Conservation (phyloP, 2,329 filamentous ascomycete species). For the Aureobasidium namibiae region DNA sequence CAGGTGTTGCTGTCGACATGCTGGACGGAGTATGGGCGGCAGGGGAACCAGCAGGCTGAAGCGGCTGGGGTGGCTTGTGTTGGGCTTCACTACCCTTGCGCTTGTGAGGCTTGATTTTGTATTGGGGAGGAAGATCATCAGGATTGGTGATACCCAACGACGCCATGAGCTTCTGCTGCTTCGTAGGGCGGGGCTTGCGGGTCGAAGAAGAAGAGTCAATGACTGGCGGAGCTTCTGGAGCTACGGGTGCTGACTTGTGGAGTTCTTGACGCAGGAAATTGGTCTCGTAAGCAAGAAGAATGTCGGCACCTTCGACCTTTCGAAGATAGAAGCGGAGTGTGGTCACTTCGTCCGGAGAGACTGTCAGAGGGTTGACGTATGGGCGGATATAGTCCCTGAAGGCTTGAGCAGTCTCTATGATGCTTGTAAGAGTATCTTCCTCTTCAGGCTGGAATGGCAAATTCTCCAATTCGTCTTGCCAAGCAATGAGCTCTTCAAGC, state of each 20-base stretch:
- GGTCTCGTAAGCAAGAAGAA: conserved; percentile 85
- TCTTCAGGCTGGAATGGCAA: conserved; percentile 95
- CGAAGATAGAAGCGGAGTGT: conserved; percentile 91
- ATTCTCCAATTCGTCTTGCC: conserved; percentile 71
- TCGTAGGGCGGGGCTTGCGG: conserved; percentile 89
- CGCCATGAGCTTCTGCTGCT: conserved; percentile 88
- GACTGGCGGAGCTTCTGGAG: conserved; percentile 75
- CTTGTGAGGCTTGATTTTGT: conserved; percentile 71
- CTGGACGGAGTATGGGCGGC: conserved; percentile 17
- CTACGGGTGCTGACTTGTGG: conserved; percentile 89
- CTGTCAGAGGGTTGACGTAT: conserved; percentile 67
- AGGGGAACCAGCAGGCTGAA: conserved; percentile 26
- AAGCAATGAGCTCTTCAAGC: conserved; percentile 75
- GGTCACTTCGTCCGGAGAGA: conserved; percentile 76
- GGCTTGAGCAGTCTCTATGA: conserved; percentile 73
- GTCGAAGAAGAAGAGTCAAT: conserved; percentile 84
- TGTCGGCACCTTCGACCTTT: conserved; percentile 94
- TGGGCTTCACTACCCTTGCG: conserved; percentile 46
- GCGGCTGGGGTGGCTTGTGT: conserved; percentile 15
- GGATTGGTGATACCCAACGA: conserved; percentile 83
- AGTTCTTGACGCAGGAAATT: conserved; percentile 95
- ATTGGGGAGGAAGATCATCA: conserved; percentile 77
- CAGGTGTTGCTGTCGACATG: conserved; percentile 14
- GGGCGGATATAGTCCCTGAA: conserved; percentile 76
- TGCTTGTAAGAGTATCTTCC: conserved; percentile 74